Conservation (phyloP, 192 early-diverging fungal species). For the Spizellomyces punctatus region DNA sequence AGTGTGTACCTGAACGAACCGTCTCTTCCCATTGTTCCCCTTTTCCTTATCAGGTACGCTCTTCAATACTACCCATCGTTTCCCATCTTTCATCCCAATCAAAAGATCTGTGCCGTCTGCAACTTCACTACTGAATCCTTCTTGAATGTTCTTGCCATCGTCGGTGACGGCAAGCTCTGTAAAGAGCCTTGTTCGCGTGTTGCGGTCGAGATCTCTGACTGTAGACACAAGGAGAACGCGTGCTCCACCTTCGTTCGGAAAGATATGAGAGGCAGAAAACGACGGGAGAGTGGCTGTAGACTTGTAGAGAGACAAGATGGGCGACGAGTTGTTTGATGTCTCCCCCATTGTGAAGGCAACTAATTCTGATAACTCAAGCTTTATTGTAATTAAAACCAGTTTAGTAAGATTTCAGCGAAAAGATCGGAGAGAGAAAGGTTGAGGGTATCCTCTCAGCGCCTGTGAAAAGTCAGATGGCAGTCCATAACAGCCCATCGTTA, state of each 20-base stretch:
- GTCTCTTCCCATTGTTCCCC: conserved; percentile 2
- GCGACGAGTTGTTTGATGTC: not conserved
- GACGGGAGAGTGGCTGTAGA: conserved; percentile 13
- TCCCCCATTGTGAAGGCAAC: too few relatives aligned
- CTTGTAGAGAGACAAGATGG: conserved; percentile 1
- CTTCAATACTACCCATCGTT: not conserved
- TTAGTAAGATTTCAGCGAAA: too few relatives aligned
- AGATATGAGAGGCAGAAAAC: conserved; percentile 18
- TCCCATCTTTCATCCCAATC: conserved; percentile 1
- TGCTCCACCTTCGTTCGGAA: conserved; percentile 2
- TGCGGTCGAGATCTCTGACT: conserved; percentile 23
- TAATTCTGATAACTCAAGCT: too few relatives aligned
- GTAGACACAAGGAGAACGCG: not conserved
- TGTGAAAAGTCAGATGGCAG: too few relatives aligned
- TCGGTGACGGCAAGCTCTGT: conserved; percentile 7
- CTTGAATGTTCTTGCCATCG: not conserved
- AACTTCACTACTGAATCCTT: conserved; percentile 13
- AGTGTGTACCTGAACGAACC: conserved; percentile 13
- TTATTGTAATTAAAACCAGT: too few relatives aligned
- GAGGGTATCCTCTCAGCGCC: too few relatives aligned
- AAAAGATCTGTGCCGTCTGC: conserved; percentile 6
- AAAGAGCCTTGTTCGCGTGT: conserved; percentile 3
- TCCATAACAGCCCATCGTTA: too few relatives aligned
- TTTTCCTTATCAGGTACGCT: conserved; percentile 18
- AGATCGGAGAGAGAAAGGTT: too few relatives aligned